These are phyloP conservation scores for Discostella stelligeroides DNA, from an alignment of 108 stramenopile genomes.

Conservation along the genomic window DNA sequence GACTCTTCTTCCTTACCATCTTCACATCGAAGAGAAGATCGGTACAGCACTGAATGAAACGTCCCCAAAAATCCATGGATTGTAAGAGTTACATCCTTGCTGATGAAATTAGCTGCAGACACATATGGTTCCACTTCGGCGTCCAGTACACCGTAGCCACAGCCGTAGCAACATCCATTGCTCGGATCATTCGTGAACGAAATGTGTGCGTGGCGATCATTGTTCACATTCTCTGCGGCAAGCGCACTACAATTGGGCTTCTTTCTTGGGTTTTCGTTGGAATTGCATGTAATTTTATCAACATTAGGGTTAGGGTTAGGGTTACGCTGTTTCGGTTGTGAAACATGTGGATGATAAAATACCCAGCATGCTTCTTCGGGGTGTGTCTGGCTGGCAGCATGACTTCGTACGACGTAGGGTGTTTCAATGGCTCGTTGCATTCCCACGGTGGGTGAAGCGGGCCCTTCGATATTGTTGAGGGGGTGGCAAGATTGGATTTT, in stretches of 20 bases:
- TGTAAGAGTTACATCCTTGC: conserved; percentile 30
- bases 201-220: conserved; percentile 54
- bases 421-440: conserved; percentile 91
- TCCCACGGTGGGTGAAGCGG: conserved; percentile 62
- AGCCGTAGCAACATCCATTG: conserved; percentile 50
- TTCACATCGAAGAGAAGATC: conserved; percentile 21
- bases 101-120: conserved; percentile 1
- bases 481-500: conserved; percentile 62
- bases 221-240: conserved; percentile 29
- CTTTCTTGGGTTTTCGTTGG: not conserved
- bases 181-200: conserved; percentile 61
- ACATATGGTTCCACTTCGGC: conserved; percentile 39
- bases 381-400: conserved; percentile 89
- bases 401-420: conserved; percentile 95
- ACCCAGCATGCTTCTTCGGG: conserved; percentile 81
- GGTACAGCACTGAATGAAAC: conserved; percentile 91
- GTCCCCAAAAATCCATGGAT: conserved; percentile 95
- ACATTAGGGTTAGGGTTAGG: no score
- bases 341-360: conserved; percentile 84
- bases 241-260: conserved; percentile 13
- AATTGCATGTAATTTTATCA: no score
- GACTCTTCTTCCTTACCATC: conserved; percentile 18
- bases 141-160: conserved; percentile 75
- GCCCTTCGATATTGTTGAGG: conserved; percentile 43
- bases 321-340: not conserved